phyloP scores from a whole-genome alignment of 305 asterid genomes.

The Fraxinus dipetala region DNA sequence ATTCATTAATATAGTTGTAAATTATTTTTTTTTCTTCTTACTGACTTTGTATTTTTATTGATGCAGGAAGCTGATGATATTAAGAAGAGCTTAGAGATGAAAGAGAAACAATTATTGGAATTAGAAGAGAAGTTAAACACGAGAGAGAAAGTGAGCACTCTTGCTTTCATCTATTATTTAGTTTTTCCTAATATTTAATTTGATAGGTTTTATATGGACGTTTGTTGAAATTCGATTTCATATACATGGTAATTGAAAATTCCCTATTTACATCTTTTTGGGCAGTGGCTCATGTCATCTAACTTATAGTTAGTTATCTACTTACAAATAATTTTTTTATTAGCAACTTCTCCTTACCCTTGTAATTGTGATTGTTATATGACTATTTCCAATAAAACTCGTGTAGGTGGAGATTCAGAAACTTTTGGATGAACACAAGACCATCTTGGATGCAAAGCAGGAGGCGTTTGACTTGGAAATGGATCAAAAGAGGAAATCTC shows the following conservation, averaged over 20 bases:
- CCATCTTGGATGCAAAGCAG: constrained; percentile 57
- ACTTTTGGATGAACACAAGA: constrained; percentile 77
- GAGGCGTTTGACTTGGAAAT: constrained; percentile 72
- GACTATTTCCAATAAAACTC: constrained; percentile 18
- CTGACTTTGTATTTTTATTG: constrained; percentile 1
- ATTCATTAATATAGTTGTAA: constrained; percentile 7
- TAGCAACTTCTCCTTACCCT: neutral
- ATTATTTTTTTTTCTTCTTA: constrained; percentile 14
- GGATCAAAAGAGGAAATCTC: constrained; percentile 64
- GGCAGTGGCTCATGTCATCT: constrained; percentile 2
- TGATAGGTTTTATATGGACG: neutral
- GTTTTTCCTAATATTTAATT: neutral
- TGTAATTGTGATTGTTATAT: constrained; percentile 16
- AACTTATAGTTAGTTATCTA: neutral
- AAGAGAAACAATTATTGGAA: constrained; percentile 69
- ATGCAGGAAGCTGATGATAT: constrained; percentile 75
- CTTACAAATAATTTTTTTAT: constrained; percentile 7
- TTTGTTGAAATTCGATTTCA: neutral
- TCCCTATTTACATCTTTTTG: neutral
- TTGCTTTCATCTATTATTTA: neutral
- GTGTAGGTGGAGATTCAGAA: constrained; percentile 81
- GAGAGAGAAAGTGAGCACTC: constrained; percentile 66
- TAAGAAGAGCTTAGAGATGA: constrained; percentile 57
- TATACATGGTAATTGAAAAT: neutral
- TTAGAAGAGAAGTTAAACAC: constrained; percentile 63